phyloP scores from a whole-genome alignment of 495 filamentous ascomycete species.

The Neurospora sp. region DNA sequence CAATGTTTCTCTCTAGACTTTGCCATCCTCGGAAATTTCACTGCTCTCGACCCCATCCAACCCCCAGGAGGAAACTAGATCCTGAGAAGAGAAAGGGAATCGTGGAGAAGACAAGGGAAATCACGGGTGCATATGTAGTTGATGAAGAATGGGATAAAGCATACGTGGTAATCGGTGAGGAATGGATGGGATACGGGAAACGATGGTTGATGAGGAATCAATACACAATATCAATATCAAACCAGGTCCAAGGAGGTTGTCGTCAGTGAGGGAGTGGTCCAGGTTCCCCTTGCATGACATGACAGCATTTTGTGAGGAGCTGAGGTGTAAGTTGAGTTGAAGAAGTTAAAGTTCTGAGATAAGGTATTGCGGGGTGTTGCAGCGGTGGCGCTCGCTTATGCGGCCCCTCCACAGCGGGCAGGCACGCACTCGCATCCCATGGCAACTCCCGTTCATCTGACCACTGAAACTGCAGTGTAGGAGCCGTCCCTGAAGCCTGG shows the following conservation, averaged over 20 bases:
- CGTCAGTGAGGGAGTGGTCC: neutral
- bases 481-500: neutral
- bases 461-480: neutral
- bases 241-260: neutral
- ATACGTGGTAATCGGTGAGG: neutral
- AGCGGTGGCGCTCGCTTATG: neutral
- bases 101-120: neutral
- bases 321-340: neutral
- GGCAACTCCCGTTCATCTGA: neutral
- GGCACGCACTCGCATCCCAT: neutral
- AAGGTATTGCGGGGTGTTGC: neutral
- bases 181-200: neutral
- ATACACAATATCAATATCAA: neutral
- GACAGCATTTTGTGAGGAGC: neutral
- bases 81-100: neutral
- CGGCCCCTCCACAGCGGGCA: neutral
- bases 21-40: constrained; percentile 6
- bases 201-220: neutral
- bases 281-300: neutral
- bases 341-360: neutral
- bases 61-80: neutral
- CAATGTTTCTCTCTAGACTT: constrained; percentile 4
- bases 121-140: neutral
- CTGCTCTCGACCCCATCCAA: constrained; percentile 7
- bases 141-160: neutral